A percentile compares a stretch with the other conserved stretches of the same genome.
Evolutionary conservation across 352 stramenopile species (phyloP).

Genomic region (Phytophthora quininea): DNA sequence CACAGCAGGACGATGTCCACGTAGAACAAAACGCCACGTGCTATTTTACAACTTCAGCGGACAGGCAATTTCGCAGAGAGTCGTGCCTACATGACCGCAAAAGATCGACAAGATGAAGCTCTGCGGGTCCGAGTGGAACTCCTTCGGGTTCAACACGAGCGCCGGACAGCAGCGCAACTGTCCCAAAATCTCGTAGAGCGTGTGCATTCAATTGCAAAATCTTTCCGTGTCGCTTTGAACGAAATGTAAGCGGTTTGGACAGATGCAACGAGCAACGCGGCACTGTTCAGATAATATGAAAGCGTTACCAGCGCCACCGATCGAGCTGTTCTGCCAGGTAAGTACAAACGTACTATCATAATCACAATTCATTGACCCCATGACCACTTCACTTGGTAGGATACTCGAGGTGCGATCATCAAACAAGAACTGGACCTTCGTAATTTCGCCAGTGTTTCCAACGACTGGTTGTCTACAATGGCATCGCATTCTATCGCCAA

Average conservation of each 20-base stretch:
- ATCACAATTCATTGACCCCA: neutral
- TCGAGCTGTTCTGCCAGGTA: conserved; percentile 46
- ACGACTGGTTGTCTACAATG: conserved; percentile 41
- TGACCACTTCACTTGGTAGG: conserved; percentile 15
- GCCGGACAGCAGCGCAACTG: conserved; percentile 5
- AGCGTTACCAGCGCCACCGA: conserved; percentile 26
- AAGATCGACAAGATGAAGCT: conserved; percentile 14
- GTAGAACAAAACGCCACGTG: no score
- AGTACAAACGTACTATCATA: neutral
- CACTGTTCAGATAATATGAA: conserved; percentile 31
- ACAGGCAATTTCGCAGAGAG: no score
- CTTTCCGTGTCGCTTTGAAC: conserved; percentile 8
- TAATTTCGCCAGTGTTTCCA: conserved; percentile 29
- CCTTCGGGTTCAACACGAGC: conserved; percentile 22
- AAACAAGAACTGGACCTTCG: conserved; percentile 35
- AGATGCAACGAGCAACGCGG: conserved; percentile 32
- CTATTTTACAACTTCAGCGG: no score
- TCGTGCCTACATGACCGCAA: conserved; percentile 16
- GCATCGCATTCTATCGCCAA: conserved; percentile 18
- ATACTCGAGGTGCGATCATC: conserved; percentile 28
- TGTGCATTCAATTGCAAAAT: conserved; percentile 24
- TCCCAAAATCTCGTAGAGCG: conserved; percentile 32
- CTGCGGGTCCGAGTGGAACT: conserved; percentile 13
- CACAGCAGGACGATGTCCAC: no score
- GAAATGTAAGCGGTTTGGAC: neutral